Base-by-base conservation (phyloP, 2,329 filamentous ascomycete species). In the Penicillium griseofulvum region DNA sequence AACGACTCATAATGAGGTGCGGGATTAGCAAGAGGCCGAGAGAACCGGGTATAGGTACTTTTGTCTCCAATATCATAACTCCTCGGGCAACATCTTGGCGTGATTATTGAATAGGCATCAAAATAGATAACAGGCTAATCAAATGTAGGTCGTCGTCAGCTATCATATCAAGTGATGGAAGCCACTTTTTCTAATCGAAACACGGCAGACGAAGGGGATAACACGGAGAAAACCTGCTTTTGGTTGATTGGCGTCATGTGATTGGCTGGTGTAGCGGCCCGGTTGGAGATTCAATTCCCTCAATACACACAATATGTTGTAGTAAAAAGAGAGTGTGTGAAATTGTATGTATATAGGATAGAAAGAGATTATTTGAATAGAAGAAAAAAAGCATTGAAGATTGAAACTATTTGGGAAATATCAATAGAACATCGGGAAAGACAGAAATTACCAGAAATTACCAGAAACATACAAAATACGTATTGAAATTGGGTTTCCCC, bases 181-280 rank as follows among this genome's bases (percentile, higher is more conserved):
- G 47, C 47, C 47, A 49, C 46, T 37, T 31, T 31, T 29, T 41
- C 28, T 11, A n/a, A 38, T 37, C 22, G 6, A 51, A 36, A 52
- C 39, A 52, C 37, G 28, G 29, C 49, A 46, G 34, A 29, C 2
- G 6, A 31, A 36, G 22, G n/a, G 12, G 14, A 29, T 8, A 36
- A 36, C 8, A 14, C 36, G 47, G 43, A 7, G 33, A 64, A 65
- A 65, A 64, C 62, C 62, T 65, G 62, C 61, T 65, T 65, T 62
- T 52, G 16, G 39, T 29, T 28, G 11, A 38, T 37, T 43, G 6
- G 48, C 7, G 4, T 22, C 4, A 19, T 43, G 36, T 64, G 57
- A 64, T 65, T 65, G 63, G 62, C 57, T 61, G 63, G 63, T 60
- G 36, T 29, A 24, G 29, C 57, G 51, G 56, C 54, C 63, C 59